Base-by-base conservation (phyloP, 2,329 filamentous ascomycete genomes). In the Neofusicoccum laricinum region DNA sequence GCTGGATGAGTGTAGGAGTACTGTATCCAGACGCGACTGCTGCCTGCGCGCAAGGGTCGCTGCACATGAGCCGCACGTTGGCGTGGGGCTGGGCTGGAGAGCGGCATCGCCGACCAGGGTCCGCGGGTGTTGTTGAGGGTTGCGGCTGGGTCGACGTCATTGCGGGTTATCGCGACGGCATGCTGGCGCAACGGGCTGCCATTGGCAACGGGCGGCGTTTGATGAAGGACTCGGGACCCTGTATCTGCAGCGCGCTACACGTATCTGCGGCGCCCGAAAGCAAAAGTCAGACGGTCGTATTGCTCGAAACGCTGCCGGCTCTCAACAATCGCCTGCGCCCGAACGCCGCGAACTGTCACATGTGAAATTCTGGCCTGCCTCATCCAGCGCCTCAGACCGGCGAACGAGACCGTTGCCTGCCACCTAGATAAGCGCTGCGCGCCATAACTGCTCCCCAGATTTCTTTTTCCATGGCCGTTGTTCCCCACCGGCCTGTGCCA, bases 261-360 rank as follows among this genome's bases (percentile, higher is more conserved):
- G n/a, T n/a, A 30, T 43, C 51, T 30, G 38, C 51, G 38, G 19
- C 38, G 38, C 38, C 51, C 38, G 51, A 30, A 57, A 43, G 51
- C 51, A 32, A 41, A 57, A 32, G 21, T 57, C 36, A 43, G 51
- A 30, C 25, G 25, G 25, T 30, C 25, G 25, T 30, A 1, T 30
- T 30, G 3, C 50, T 11, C 34, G 34, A 25, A 5, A 40, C 36
- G 19, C 36, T 43, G n/a, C 38, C n/a, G 21, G 38, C 53, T 40
- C 12, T 58, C 53, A 58, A 58, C 53, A 45, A 58, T 21, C 53
- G 53, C 14, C 17, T 25, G 51, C 51, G 51, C 51, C 51, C 19
- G n/a, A 14, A n/a, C 11, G 11, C 34, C 6, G 12, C n/a, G 17
- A 25, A n/a, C 53, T 58, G 5, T 58, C 53, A 58, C 53, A 58